Conservation (phyloP, 192 early-diverging fungal genomes). For the Linnemannia schmuckeri region DNA sequence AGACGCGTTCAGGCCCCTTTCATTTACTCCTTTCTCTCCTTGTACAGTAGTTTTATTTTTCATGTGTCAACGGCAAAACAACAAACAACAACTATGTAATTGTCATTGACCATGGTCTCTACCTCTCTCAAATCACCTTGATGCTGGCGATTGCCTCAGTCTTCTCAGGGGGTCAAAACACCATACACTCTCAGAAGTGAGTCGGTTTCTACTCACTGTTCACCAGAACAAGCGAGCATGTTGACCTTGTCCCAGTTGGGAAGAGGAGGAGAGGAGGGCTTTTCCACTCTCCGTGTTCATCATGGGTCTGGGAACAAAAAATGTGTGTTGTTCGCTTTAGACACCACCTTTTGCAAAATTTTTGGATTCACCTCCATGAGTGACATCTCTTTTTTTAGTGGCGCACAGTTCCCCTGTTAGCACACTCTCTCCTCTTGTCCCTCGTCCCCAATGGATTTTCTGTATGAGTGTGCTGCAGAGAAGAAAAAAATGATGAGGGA, state of each 20-base stretch:
- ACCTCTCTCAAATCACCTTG: too few relatives aligned
- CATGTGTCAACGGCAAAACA: constrained; percentile 9
- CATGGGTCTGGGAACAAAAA: background rate
- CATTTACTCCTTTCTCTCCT: background rate
- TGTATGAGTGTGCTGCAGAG: background rate
- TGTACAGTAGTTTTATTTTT: background rate
- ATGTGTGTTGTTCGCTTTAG: background rate
- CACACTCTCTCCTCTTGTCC: too few relatives aligned
- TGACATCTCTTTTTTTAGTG: background rate
- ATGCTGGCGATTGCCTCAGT: too few relatives aligned
- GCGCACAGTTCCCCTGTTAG: background rate
- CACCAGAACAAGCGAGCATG: too few relatives aligned
- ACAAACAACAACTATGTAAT: background rate
- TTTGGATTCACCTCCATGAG: background rate
- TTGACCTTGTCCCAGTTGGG: background rate
- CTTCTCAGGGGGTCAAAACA: too few relatives aligned
- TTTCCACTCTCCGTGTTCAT: background rate
- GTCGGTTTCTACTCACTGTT: too few relatives aligned
- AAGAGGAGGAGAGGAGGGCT: background rate
- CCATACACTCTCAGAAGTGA: too few relatives aligned
- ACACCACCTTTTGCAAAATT: background rate
- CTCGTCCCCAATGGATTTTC: background rate
- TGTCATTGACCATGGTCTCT: background rate
- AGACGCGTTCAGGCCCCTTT: background rate
- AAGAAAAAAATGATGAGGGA: background rate